Evolutionary conservation across 257 asterid genomes (phyloP).

Genomic region (Fraxinus anomala): DNA sequence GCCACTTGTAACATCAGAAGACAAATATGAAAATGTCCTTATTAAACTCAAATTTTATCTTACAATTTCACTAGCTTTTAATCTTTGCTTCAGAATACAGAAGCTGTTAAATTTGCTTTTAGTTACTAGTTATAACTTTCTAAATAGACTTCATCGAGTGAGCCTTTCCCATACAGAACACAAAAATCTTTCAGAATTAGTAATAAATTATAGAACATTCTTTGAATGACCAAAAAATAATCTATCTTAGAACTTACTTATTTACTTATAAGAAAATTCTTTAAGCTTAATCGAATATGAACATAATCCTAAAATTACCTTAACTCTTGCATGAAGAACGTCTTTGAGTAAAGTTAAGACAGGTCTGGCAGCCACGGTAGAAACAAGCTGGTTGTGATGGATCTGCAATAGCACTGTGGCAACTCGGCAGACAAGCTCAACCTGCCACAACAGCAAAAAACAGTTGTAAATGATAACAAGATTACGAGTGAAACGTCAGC

Average conservation of each 20-base stretch:
- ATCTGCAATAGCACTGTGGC: slow-evolving; percentile 65
- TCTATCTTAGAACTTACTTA: background rate
- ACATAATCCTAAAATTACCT: slow-evolving; percentile 45
- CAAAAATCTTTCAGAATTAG: slow-evolving; percentile 9
- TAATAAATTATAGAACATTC: background rate
- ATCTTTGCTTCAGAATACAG: background rate
- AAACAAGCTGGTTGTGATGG: slow-evolving; percentile 77
- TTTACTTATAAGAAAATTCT: background rate
- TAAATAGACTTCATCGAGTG: background rate
- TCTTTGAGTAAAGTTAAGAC: slow-evolving; percentile 64
- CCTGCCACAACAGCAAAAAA: slow-evolving; percentile 45
- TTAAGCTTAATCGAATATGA: background rate
- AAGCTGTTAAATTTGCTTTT: background rate
- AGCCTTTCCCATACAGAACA: background rate
- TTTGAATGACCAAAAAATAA: background rate
- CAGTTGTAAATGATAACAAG: slow-evolving; percentile 4
- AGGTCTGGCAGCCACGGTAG: slow-evolving; percentile 81
- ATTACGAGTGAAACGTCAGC: background rate
- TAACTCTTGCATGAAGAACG: slow-evolving; percentile 63
- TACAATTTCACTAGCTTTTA: background rate
- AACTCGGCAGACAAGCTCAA: slow-evolving; percentile 88
- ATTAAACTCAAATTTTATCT: background rate
- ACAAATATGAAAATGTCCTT: background rate
- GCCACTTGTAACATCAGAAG: background rate
- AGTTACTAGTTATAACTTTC: background rate